Evolutionary conservation across 2,329 filamentous ascomycete species (phyloP), one percentile per base, ranked within the genome.

Genomic region (Fusarium sp.): DNA sequence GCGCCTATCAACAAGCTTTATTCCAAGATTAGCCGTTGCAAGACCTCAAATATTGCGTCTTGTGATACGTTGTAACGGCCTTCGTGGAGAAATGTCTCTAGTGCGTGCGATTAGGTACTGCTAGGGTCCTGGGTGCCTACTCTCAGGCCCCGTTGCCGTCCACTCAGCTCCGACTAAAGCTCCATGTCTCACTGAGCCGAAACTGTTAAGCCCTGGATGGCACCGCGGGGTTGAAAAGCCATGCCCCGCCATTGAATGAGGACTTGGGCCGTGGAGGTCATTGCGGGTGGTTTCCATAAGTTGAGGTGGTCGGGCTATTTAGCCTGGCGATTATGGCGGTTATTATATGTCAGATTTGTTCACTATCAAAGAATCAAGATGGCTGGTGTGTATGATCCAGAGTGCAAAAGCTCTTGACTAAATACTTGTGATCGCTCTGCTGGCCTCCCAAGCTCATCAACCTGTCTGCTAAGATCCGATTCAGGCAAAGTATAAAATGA

Each of bases 1-100:
- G 65, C 65, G 32, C 65, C 65, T 68, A 68, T 68, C 50, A 68
- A 52, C 20, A 44, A 30, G 37, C 50, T 20, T 45, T 17, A 35
- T 61, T 65, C 17, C 48, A 30, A 47, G 11, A 35, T 68, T 66
- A 66, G 60, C 65, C 65, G 39, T 66, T 61, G 43, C 40, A 48
- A 45, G 43, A 56, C 50, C 33, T 52, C 23, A 35, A 45, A 37
- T 27, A 20, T 8, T 50, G 17, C 30, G n/a, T 43, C 52, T 27
- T 44, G 53, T 56, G 37, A 49, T 41, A 53, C 44, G 49, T 39
- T 49, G 37, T 41, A 47, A 35, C 37, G 33, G 44, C 22, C 39
- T 61, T 61, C 44, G 23, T 25, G 35, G 41, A 58, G 46, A 58
- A 54, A 49, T 48, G 11, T 27, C 22, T 55, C 30, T 55, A 44